These are phyloP conservation scores for Diaporthe sp. DNA, from an alignment of 2,329 filamentous ascomycete genomes.

Conservation along the genomic window DNA sequence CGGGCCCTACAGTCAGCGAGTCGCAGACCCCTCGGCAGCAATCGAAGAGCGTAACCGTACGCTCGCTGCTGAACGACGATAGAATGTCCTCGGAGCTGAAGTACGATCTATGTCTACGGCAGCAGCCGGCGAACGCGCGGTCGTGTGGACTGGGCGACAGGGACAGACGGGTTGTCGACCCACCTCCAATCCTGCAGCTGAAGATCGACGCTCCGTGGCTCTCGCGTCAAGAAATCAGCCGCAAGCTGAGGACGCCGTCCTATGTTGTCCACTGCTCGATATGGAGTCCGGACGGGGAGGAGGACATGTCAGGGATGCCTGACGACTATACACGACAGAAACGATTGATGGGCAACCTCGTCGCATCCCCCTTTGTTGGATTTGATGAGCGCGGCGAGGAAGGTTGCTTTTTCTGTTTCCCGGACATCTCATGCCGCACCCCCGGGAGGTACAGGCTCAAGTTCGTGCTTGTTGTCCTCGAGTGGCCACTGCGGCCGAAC, in stretches of 20 bases:
- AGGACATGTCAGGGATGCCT: constrained; percentile 80
- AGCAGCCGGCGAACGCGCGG: constrained; percentile 83
- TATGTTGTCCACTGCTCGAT: constrained; percentile 84
- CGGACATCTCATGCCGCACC: constrained; percentile 84
- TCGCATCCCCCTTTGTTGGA: constrained; percentile 82
- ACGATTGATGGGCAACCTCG: constrained; percentile 83
- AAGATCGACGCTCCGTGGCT: constrained; percentile 71
- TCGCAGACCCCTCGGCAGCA: constrained; percentile 34
- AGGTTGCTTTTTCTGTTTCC: constrained; percentile 89
- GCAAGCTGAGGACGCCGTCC: constrained; percentile 71
- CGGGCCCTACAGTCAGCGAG: constrained; percentile 1
- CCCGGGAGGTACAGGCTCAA: constrained; percentile 82
- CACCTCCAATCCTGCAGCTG: constrained; percentile 85
- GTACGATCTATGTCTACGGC: constrained; percentile 73
- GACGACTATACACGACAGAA: constrained; percentile 80
- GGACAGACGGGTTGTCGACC: constrained; percentile 85
- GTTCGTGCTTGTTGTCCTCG: constrained; percentile 81
- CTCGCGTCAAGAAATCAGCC: constrained; percentile 66
- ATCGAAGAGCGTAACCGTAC: constrained; percentile 36
- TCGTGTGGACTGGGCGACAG: constrained; percentile 88
- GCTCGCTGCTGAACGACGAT: constrained; percentile 40
- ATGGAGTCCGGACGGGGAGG: constrained; percentile 76
- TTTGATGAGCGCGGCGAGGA: constrained; percentile 80
- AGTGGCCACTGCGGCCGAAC: constrained; percentile 61
- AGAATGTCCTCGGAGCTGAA: constrained; percentile 43